A percentile compares a stretch with the other conserved stretches of the same genome.
Conservation (phyloP, 2,329 filamentous ascomycete species). For the Lasiodiplodia sp. region DNA sequence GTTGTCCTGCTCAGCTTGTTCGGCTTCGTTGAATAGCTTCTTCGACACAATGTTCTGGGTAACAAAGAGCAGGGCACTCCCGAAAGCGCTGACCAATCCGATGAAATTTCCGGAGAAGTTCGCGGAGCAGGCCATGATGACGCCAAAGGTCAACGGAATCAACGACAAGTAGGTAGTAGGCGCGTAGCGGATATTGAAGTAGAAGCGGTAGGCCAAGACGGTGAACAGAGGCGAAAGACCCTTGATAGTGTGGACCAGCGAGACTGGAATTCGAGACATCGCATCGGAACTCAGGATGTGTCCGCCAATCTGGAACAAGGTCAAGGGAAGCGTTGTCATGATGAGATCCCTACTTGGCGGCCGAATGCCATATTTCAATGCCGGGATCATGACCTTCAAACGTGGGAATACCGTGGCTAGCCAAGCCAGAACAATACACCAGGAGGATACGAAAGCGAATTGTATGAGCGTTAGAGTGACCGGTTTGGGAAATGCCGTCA, state of each 20-base stretch:
- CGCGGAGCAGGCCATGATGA: constrained; percentile 93
- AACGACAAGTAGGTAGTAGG: constrained; percentile 76
- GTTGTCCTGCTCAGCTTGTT: constrained; percentile 79
- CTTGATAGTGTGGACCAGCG: constrained; percentile 97
- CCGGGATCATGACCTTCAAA: constrained; percentile 75
- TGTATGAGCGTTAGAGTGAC: constrained; percentile 91
- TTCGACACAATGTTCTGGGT: constrained; percentile 99
- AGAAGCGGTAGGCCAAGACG: constrained; percentile 86
- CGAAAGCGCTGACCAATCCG: constrained; percentile 86
- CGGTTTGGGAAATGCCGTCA: constrained; percentile 88
- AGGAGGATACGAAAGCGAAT: constrained; percentile 89
- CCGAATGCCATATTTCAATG: constrained; percentile 83
- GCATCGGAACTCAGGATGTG: constrained; percentile 94
- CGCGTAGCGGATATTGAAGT: constrained; percentile 90
- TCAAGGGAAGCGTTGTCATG: constrained; percentile 85
- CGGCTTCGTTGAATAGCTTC: constrained; percentile 93
- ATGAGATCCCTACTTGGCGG: constrained; percentile 82
- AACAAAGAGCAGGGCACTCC: constrained; percentile 93
- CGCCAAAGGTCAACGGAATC: constrained; percentile 90
- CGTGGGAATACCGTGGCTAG: constrained; percentile 75
- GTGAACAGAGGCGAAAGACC: constrained; percentile 95
- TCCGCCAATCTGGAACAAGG: constrained; percentile 89
- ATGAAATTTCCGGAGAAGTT: constrained; percentile 88
- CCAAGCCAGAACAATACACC: constrained; percentile 82
- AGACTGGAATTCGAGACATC: constrained; percentile 93